Conservation (phyloP, 2,329 filamentous ascomycete species). For the Fusarium fujikuroi region DNA sequence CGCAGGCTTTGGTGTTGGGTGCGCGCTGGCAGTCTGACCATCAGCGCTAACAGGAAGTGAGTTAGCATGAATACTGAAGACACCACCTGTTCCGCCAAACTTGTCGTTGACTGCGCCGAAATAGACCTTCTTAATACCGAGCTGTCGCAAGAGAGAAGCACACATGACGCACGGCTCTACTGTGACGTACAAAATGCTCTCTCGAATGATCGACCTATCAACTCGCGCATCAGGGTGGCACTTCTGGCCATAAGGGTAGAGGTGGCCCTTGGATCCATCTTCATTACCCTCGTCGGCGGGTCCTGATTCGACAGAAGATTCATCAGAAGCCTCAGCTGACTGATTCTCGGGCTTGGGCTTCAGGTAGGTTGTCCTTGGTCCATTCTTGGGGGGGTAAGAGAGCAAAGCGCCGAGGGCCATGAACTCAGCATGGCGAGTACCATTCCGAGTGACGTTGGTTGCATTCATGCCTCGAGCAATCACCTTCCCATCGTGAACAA, state of each 20-base stretch:
- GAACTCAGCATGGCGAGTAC: slow-evolving; percentile 95
- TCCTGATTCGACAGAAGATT: slow-evolving; percentile 37
- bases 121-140: slow-evolving; percentile 88
- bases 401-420: slow-evolving; percentile 77
- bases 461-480: slow-evolving; percentile 97
- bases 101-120: slow-evolving; percentile 97
- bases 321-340: slow-evolving; percentile 39
- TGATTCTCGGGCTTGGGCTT: slow-evolving; percentile 48
- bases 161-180: slow-evolving; percentile 99
- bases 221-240: slow-evolving; percentile 66
- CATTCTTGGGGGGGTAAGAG: slow-evolving; percentile 52
- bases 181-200: slow-evolving; percentile 89
- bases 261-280: slow-evolving; percentile 64
- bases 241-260: slow-evolving; percentile 72
- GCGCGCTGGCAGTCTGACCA: slow-evolving; percentile 54
- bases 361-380: slow-evolving; percentile 47
- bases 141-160: slow-evolving; percentile 88
- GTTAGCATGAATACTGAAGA: slow-evolving; percentile 83
- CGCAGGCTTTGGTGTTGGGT: slow-evolving; percentile 51
- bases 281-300: slow-evolving; percentile 59
- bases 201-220: slow-evolving; percentile 73
- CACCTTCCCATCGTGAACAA: slow-evolving; percentile 81
- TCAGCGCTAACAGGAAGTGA: slow-evolving; percentile 55
- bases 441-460: slow-evolving; percentile 89
- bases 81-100: slow-evolving; percentile 95